Evolutionary conservation across 805 yeast species (phyloP).

Genomic region (Candida ortonii): DNA sequence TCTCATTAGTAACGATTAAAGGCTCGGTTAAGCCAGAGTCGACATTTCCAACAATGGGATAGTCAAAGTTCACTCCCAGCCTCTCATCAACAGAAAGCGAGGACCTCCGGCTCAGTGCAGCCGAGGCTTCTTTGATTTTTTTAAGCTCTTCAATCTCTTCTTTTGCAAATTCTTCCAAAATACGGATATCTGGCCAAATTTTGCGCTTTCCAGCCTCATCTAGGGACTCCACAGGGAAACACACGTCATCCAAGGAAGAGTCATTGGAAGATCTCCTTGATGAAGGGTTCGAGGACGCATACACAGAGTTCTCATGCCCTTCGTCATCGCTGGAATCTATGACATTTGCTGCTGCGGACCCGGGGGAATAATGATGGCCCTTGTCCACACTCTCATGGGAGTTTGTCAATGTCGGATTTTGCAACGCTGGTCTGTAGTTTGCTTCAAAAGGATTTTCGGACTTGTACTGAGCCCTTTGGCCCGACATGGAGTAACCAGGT

Average conservation of each 20-base stretch:
- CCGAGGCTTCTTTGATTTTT: conserved; percentile 25
- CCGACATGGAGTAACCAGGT: conserved; percentile 4
- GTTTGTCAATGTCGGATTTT: background rate
- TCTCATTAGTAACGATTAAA: conserved; percentile 35
- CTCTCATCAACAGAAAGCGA: conserved; percentile 14
- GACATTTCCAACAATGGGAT: conserved; percentile 34
- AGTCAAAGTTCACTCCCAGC: conserved; percentile 38
- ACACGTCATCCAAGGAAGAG: conserved; percentile 87
- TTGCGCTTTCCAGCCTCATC: conserved; percentile 33
- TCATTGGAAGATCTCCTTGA: conserved; percentile 59
- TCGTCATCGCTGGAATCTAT: conserved; percentile 13
- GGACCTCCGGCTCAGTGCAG: conserved; percentile 26
- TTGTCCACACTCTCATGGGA: conserved; percentile 3
- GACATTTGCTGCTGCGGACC: conserved; percentile 3
- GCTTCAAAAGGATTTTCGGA: conserved; percentile 20
- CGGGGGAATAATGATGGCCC: conserved; percentile 3
- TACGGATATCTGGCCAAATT: conserved; percentile 81
- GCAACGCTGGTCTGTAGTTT: conserved; percentile 2
- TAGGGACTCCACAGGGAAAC: conserved; percentile 71
- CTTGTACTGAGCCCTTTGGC: conserved; percentile 8
- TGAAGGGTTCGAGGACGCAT: conserved; percentile 55
- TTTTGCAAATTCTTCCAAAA: conserved; percentile 71
- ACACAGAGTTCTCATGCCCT: conserved; percentile 25
- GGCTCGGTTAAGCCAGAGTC: conserved; percentile 30
- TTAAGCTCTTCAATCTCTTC: conserved; percentile 52